These are phyloP conservation scores for Cyberlindnera maclurae DNA, from an alignment of 805 yeast species.

Conservation along the genomic window DNA sequence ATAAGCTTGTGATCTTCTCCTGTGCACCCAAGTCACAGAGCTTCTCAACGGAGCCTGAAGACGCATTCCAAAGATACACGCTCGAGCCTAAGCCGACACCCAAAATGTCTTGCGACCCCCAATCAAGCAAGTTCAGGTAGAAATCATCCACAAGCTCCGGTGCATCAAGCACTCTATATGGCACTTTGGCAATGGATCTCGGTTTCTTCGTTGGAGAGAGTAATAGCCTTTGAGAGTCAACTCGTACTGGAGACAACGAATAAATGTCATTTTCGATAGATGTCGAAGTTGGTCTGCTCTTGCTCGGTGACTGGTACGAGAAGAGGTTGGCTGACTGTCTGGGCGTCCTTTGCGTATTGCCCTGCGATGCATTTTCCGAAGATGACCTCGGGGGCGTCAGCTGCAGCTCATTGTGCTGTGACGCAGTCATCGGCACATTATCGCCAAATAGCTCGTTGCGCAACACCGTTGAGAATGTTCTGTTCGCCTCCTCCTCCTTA, in stretches of 20 bases:
- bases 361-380: conserved; percentile 11
- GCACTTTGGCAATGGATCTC: conserved; percentile 75
- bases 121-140: conserved; percentile 84
- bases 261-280: conserved; percentile 67
- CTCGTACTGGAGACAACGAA: conserved; percentile 80
- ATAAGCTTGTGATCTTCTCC: conserved; percentile 74
- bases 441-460: conserved; percentile 91
- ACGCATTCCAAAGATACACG: conserved; percentile 88
- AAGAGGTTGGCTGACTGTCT: conserved; percentile 48
- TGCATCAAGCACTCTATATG: conserved; percentile 90
- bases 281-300: conserved; percentile 51
- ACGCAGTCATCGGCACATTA: conserved; percentile 37
- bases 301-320: conserved; percentile 67
- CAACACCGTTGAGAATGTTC: conserved; percentile 78
- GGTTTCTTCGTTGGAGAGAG: conserved; percentile 77
- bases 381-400: conserved; percentile 28
- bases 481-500: conserved; percentile 75
- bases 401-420: conserved; percentile 11
- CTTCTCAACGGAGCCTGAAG: conserved; percentile 73
- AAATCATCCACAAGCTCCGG: conserved; percentile 94
- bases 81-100: conserved; percentile 88
- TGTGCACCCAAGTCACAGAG: conserved; percentile 64
- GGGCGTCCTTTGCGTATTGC: conserved; percentile 28
- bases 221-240: conserved; percentile 74
- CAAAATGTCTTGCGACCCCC: conserved; percentile 86